These are phyloP conservation scores for Hyphopichia khmerensis DNA, from an alignment of 1,139 yeast species.

Conservation along the genomic window DNA sequence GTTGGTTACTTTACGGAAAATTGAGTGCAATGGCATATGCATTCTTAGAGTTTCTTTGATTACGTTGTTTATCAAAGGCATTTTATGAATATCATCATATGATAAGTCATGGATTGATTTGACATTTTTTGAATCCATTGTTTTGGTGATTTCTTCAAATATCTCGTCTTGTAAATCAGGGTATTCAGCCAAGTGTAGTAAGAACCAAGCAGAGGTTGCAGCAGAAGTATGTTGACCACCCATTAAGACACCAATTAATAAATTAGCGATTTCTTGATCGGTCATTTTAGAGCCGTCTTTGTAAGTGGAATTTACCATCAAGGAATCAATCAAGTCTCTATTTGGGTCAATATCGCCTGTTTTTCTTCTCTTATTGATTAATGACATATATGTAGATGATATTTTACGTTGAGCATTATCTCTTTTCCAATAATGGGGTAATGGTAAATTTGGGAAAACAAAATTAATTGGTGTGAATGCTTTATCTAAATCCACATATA, in stretches of 20 bases:
- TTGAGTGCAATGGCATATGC: slow-evolving; percentile 95
- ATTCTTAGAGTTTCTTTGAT: slow-evolving; percentile 92
- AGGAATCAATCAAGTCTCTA: slow-evolving; percentile 86
- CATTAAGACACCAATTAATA: slow-evolving; percentile 94
- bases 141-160: slow-evolving; percentile 66
- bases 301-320: slow-evolving; percentile 79
- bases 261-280: slow-evolving; percentile 90
- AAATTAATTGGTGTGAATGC: slow-evolving; percentile 97
- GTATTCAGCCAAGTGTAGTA: slow-evolving; percentile 83
- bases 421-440: slow-evolving; percentile 81
- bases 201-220: slow-evolving; percentile 92
- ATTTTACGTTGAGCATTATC: slow-evolving; percentile 85
- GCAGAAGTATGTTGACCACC: slow-evolving; percentile 99
- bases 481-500: slow-evolving; percentile 89
- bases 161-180: slow-evolving; percentile 83
- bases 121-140: slow-evolving; percentile 55
- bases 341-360: slow-evolving; percentile 70
- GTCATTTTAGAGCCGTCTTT: slow-evolving; percentile 94
- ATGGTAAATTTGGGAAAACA: slow-evolving; percentile 90
- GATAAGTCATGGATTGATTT: slow-evolving; percentile 53
- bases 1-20: slow-evolving; percentile 85
- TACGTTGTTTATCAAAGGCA: slow-evolving; percentile 78
- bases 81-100: slow-evolving; percentile 78
- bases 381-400: slow-evolving; percentile 73
- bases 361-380: slow-evolving; percentile 71